Evolutionary conservation across 2,329 filamentous ascomycete species (phyloP).

Genomic region (Anisogramma anomala): DNA sequence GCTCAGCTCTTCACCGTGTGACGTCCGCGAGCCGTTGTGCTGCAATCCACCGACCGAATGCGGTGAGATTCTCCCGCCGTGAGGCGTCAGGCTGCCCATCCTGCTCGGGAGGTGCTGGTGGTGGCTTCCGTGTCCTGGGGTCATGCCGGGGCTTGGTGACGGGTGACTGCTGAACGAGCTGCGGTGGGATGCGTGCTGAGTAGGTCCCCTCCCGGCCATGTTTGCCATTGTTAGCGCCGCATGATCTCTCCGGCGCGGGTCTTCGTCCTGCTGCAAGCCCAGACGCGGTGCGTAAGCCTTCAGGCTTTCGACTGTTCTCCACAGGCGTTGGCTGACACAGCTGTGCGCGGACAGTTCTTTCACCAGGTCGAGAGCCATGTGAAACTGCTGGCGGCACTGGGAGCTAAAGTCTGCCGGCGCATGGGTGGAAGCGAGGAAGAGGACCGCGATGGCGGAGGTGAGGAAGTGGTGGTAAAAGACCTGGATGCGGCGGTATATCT

Average conservation of each 20-base stretch:
- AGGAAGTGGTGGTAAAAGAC: constrained; percentile 74
- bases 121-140: neutral
- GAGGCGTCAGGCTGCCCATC: constrained; percentile 12
- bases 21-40: neutral
- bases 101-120: constrained; percentile 2
- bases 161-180: constrained; percentile 10
- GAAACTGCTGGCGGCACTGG: constrained; percentile 62
- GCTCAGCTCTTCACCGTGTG: constrained; percentile 12
- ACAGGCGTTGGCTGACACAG: constrained; percentile 60
- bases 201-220: constrained; percentile 31
- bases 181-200: neutral
- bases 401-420: constrained; percentile 60
- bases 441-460: constrained; percentile 59
- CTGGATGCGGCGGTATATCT: constrained; percentile 60
- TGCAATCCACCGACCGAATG: neutral
- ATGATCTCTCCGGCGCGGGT: constrained; percentile 33
- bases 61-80: constrained; percentile 1
- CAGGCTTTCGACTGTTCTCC: constrained; percentile 59
- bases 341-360: constrained; percentile 60
- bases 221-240: constrained; percentile 46
- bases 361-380: constrained; percentile 64
- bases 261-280: constrained; percentile 41
- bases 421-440: constrained; percentile 67
- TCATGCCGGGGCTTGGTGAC: constrained; percentile 7
- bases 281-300: constrained; percentile 62